Evolutionary conservation across 2,329 filamentous ascomycete genomes (phyloP).

Genomic region (Camillea tinctor): DNA sequence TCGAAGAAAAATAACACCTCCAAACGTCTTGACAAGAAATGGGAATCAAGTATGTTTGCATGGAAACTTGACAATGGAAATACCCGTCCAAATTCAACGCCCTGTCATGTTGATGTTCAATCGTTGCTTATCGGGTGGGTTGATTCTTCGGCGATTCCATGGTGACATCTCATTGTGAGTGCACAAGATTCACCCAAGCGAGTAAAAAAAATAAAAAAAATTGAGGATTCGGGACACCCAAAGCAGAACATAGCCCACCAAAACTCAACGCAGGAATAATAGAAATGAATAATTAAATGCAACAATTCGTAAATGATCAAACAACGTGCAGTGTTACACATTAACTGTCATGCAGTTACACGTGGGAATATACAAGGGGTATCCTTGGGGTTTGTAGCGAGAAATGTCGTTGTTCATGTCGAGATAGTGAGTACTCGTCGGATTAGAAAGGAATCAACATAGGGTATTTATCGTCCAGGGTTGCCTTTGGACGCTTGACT

Average conservation of each 20-base stretch:
- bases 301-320: constrained; percentile 11
- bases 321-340: constrained; percentile 7
- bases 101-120: not conserved
- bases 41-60: not conserved
- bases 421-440: not conserved
- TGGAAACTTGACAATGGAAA: not conserved
- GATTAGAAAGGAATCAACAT: not conserved
- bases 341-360: constrained; percentile 3
- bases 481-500: constrained; percentile 15
- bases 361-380: constrained; percentile 14
- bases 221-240: not conserved
- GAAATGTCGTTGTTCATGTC: not conserved
- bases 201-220: too few relatives aligned
- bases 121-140: not conserved
- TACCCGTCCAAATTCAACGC: not conserved
- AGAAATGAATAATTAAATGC: not conserved
- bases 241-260: not conserved
- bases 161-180: not conserved
- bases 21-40: not conserved
- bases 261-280: constrained; percentile 7
- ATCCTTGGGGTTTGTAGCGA: constrained; percentile 1
- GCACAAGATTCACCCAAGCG: not conserved
- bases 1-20: not conserved
- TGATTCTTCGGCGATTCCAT: not conserved
- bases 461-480: constrained; percentile 13